These are phyloP conservation scores for Exophiala xenobiotica DNA, from an alignment of 2,329 filamentous ascomycete species.

Conservation along the genomic window DNA sequence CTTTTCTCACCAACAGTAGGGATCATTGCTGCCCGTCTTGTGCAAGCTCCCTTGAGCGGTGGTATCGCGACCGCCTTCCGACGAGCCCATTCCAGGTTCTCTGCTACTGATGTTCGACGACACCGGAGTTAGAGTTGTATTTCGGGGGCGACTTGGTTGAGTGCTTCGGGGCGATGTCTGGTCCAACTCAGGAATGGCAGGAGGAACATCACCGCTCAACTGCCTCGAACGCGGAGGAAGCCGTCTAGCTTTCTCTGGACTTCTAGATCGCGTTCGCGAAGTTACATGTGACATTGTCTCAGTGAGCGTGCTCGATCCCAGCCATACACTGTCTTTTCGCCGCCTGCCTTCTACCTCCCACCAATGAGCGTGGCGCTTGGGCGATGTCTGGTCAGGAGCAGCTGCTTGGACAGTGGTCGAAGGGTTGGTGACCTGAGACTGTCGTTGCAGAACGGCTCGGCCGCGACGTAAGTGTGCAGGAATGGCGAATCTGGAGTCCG, in stretches of 20 bases:
- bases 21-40: neutral
- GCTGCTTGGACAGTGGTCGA: neutral
- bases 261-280: constrained; percentile 17
- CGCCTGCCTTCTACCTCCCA: constrained; percentile 30
- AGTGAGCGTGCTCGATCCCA: constrained; percentile 20
- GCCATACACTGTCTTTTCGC: constrained; percentile 29
- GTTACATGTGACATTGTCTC: constrained; percentile 10
- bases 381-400: neutral
- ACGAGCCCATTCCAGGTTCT: neutral
- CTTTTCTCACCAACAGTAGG: neutral
- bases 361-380: constrained; percentile 16
- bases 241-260: constrained; percentile 11
- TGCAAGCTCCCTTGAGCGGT: neutral
- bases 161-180: constrained; percentile 3
- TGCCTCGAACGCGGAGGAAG: constrained; percentile 4
- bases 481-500: constrained; percentile 18
- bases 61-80: neutral
- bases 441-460: constrained; percentile 7
- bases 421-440: neutral
- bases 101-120: constrained; percentile 1
- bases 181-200: constrained; percentile 7
- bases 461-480: constrained; percentile 1
- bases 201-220: constrained; percentile 2
- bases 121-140: constrained; percentile 4
- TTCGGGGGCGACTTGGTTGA: neutral